Base-by-base conservation (phyloP, 352 stramenopile genomes). In the Phytopythium chamaehyphon region DNA sequence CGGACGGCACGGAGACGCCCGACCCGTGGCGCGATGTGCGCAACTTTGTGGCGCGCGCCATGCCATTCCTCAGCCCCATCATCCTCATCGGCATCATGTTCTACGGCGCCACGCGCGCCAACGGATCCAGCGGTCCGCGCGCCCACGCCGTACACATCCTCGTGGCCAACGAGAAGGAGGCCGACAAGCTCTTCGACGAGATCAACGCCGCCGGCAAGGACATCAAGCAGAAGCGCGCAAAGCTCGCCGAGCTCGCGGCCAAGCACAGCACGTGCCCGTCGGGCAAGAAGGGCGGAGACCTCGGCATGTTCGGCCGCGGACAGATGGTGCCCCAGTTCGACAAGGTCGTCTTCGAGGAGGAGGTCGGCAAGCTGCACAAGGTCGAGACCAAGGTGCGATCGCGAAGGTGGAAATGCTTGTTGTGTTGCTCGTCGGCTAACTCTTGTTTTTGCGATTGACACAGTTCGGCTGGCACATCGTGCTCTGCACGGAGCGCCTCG, bases 301-400 rank as follows among this genome's bases (percentile, higher is more conserved):
- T 88, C 36, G 73, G 73, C 49, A 76, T 77, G 61, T 88, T 88
- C 55, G 74, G 77, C 54, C 73, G 68, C 37, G 77, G 77, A 6
- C 61, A 88, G 64, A 92, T 92, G 82, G 73, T 89, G 51, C 70
- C 76, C 3, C 73, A 76, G 59, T 90, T 92, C 28, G 79, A 92
- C 55, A 79, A 81, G 58, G 57, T 82, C 21, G 71, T 78, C 24
- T 88, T 88, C 51, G 69, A 80, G 14, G 64, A 67, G 33, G 59
- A 78, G 21, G 71, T 88, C 33, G 74, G 68, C 22, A 70, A 70
- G 43, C 52, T 88, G 21, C 53, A 74, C 55, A 83, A 84, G 65
- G 72, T 88, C 42, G 50, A 79, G 51, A 88, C 77, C 12, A 63
- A 72, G 64, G 64, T 72, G 51, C 28, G 60, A n/a, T 1, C n/a